A percentile compares a stretch with the other conserved stretches of the same genome.
phyloP scores from a whole-genome alignment of 768 basidiomycete genomes.

The Gyrodon lividus region DNA sequence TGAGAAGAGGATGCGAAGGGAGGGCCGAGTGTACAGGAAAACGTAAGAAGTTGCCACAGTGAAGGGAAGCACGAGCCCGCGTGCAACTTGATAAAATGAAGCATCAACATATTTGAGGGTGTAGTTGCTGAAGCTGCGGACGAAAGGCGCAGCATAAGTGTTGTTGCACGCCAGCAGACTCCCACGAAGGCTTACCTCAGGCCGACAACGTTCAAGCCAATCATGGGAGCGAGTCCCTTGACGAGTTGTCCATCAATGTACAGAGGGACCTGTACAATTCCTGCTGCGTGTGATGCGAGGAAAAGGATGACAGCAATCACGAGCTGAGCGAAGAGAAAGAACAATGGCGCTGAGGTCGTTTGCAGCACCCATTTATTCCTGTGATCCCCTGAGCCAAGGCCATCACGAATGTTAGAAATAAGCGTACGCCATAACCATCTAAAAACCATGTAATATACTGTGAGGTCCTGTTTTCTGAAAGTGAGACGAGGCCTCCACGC shows the following conservation, averaged over 20 bases:
- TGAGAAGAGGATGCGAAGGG: constrained; percentile 67
- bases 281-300: constrained; percentile 55
- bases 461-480: constrained; percentile 1
- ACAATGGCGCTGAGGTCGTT: constrained; percentile 69
- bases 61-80: constrained; percentile 90
- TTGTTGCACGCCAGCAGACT: not conserved
- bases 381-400: constrained; percentile 14
- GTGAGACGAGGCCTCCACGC: constrained; percentile 34
- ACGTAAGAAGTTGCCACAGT: constrained; percentile 87
- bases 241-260: constrained; percentile 62
- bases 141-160: not conserved
- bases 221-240: constrained; percentile 74
- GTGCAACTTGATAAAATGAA: constrained; percentile 94
- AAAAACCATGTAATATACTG: not conserved
- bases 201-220: constrained; percentile 76
- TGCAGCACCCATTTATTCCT: constrained; percentile 94
- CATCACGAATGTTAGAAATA: constrained; percentile 20
- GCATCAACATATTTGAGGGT: constrained; percentile 93
- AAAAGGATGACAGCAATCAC: constrained; percentile 78
- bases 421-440: constrained; percentile 90
- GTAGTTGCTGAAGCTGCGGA: constrained; percentile 79
- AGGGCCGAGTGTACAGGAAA: constrained; percentile 74
- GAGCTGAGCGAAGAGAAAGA: constrained; percentile 83
- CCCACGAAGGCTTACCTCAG: constrained; percentile 57
- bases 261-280: constrained; percentile 66